phyloP scores from a whole-genome alignment of 2,329 filamentous ascomycete genomes.

The Fusarium liriodendri region DNA sequence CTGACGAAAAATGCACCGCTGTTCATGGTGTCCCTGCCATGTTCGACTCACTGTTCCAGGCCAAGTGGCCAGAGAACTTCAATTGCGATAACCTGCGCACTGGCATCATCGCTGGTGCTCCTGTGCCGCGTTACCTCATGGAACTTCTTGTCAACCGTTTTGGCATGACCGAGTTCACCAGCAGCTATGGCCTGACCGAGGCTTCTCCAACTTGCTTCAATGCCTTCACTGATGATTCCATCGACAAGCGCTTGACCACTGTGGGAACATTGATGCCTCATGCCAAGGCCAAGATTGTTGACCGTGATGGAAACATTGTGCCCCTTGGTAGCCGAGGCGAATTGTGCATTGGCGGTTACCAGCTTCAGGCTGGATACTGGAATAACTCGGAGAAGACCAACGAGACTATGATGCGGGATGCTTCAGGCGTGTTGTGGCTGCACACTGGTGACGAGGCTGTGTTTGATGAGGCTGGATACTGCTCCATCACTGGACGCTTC shows the following conservation, averaged over 20 bases:
- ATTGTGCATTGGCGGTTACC: conserved; percentile 82
- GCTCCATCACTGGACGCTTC: conserved; percentile 78
- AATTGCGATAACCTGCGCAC: conserved; percentile 70
- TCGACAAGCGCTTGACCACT: conserved; percentile 74
- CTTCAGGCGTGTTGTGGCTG: conserved; percentile 68
- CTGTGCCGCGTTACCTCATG: conserved; percentile 81
- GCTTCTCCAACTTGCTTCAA: conserved; percentile 86
- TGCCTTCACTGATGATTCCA: conserved; percentile 77
- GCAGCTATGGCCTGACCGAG: conserved; percentile 80
- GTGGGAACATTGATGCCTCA: conserved; percentile 84
- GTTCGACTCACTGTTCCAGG: conserved; percentile 76
- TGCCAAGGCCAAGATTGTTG: conserved; percentile 80
- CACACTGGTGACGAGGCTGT: conserved; percentile 78
- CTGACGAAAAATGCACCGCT: conserved; percentile 76
- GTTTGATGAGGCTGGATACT: conserved; percentile 76
- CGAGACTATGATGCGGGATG: conserved; percentile 66
- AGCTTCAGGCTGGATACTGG: conserved; percentile 75
- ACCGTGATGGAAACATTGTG: conserved; percentile 72
- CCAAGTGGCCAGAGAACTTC: conserved; percentile 54
- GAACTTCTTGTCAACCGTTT: conserved; percentile 76
- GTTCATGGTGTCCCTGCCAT: conserved; percentile 87
- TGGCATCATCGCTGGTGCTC: conserved; percentile 82
- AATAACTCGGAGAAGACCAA: conserved; percentile 80
- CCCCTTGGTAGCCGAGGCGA: conserved; percentile 77
- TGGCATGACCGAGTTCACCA: conserved; percentile 80